phyloP scores from a whole-genome alignment of 2,329 filamentous ascomycete species.

The Hypoxylon rubiginosum region DNA sequence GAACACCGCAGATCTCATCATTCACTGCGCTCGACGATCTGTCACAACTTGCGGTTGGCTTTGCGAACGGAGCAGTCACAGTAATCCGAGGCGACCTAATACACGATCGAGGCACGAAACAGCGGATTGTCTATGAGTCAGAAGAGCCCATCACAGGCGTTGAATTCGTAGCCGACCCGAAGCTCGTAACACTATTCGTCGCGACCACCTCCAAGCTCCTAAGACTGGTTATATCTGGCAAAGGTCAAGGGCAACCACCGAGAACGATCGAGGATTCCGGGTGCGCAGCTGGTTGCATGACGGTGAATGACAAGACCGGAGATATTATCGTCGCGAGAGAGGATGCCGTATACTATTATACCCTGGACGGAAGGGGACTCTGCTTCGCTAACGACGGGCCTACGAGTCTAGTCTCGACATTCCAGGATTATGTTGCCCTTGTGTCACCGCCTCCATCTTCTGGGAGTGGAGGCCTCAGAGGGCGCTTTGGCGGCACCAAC shows the following conservation, averaged over 20 bases:
- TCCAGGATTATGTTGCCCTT: conserved; percentile 87
- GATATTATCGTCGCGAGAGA: conserved; percentile 94
- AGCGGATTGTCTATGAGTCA: conserved; percentile 95
- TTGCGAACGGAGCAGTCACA: conserved; percentile 94
- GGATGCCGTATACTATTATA: conserved; percentile 96
- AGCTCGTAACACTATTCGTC: conserved; percentile 85
- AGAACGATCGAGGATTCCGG: conserved; percentile 90
- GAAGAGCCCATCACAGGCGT: conserved; percentile 96
- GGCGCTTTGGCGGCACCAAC: conserved; percentile 79
- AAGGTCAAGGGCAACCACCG: conserved; percentile 89
- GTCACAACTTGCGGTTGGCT: conserved; percentile 93
- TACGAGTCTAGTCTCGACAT: conserved; percentile 84
- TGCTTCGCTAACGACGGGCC: conserved; percentile 92
- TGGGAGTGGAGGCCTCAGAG: conserved; percentile 68
- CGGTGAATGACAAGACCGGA: conserved; percentile 81
- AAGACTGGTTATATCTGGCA: conserved; percentile 87
- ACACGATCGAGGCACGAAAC: conserved; percentile 93
- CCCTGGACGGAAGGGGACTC: conserved; percentile 83
- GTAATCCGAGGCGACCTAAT: conserved; percentile 94
- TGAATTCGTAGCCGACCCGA: conserved; percentile 75
- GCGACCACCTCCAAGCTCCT: conserved; percentile 90
- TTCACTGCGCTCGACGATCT: conserved; percentile 90
- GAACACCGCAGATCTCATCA: conserved; percentile 76
- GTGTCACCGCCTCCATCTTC: conserved; percentile 78
- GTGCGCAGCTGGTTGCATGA: conserved; percentile 96